Base-by-base conservation (phyloP, 1,284 basidiomycete species). In the Microbotryum violaceum region DNA sequence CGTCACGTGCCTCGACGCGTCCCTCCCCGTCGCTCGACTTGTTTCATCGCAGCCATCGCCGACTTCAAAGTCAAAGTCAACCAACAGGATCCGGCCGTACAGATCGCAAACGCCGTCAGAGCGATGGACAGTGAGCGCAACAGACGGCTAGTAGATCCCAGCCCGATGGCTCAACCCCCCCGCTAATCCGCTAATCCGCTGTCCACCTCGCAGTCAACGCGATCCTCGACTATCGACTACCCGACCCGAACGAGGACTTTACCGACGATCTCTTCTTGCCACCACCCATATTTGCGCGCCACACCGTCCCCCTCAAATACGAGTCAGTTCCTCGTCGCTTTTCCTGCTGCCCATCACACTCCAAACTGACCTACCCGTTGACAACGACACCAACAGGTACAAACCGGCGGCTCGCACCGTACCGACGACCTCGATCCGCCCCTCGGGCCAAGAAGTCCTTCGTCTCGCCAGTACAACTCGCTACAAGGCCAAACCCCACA, bases 261-360 rank as follows among this genome's bases (percentile, higher is more conserved):
- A 50, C 56, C 50, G 75, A 63, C 85, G 83, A 59, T 2, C n/a
- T 21, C 69, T 77, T 89, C 12, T 83, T 89, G 63, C 88, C 90
- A 37, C 89, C 90, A 2, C 89, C 89, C 7, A 74, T 91, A 50
- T 92, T 92, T 75, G 87, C 86, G 70, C 81, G 89, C 33, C 85
- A 89, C 67, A 79, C 79, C 0, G 82, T 91, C 49, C 83, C 89
- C 25, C 84, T 87, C 66, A 82, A 82, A 55, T 92, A 91, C 78
- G 86, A 85, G 89, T 89, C 56, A 57, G 79, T 75, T 14, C 6
- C 54, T 20, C 42, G 23, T 23, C 5, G 25, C 48, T 48, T 6
- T 21, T 20, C 4, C 45, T 42, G 31, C 50, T 1, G 1, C 16
- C 27, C 6, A 18, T 47, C 18, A 21, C 21, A 7, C 25, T 6